Base-by-base conservation (phyloP, 148 eudicot genomes). In the Salicornia ramosissima region DNA sequence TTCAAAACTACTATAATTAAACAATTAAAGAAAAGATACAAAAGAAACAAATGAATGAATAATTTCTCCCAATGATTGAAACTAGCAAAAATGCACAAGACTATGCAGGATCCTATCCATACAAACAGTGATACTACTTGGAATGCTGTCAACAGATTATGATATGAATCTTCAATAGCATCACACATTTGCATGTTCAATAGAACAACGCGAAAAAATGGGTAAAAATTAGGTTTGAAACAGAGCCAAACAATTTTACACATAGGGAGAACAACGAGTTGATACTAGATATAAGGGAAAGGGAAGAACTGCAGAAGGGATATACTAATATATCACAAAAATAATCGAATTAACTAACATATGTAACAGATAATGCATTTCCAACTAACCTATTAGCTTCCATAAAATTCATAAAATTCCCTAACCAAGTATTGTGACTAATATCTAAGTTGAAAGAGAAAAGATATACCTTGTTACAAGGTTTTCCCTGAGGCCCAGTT, bases 401-500 rank as follows among this genome's bases (percentile, higher is more conserved):
- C 11, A 24, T 31, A 54, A 26, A 36, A 29, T 43, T 26, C 21
- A 43, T 31, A 10, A 21, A 61, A 30, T 53, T 34, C 21, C 55
- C 36, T 4, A 57, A 16, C 33, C 64, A 26, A n/a, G 29, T 49
- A 19, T 57, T 26, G 29, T 39, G 43, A 14, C 19, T 59, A 55
- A 13, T 12, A 64, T 64, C 10, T 6, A 28, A 19, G 18, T 3
- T 25, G 21, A 52, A 42, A 31, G 21, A 15, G 8, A 34, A 69
- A 66, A n/a, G 56, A 28, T 29, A 57, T 63, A 90, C 98, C 97
- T 82, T 90, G 86, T 87, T 88, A 83, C 88, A 97, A 83, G 88
- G 72, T 81, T 90, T 94, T 25, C 99, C 99, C 74, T 90, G 87
- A 59, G 92, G 70, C 52, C 99, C 97, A 73, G 92, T 87, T 83